Evolutionary conservation across 805 yeast genomes (phyloP), one percentile per base, ranked within the genome.

Genomic region (Nakazawaea holstii): DNA sequence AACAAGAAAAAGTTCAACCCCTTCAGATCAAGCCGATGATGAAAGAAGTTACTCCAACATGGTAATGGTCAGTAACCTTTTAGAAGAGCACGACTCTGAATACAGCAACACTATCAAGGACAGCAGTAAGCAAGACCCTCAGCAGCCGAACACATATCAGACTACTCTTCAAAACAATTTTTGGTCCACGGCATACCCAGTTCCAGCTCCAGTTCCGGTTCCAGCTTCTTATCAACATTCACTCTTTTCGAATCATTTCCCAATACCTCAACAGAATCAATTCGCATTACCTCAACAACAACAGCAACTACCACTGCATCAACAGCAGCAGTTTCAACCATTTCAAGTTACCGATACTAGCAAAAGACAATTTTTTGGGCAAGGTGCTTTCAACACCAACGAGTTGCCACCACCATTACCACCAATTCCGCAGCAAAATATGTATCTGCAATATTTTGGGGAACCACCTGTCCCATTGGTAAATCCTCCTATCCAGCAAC

Each of bases 251-350:
- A 30, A 30, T n/a, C 33, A 30, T 10, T 36, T 17, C 9, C 37
- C 14, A 14, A 4, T 17, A 35, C 37, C 17, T 13, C 37, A 35
- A 35, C 24, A 20, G 5, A 3, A 20, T 20, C 24, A 20, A 20
- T 20, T 20, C 24, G 5, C 39, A 36, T 36, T 36, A 37, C 42
- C 10, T 9, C 42, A 39, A 11, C 35, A 13, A 14, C 39, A 35
- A 42, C 46, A 39, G 9, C 47, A 33, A 11, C 24, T 11, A 31
- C 29, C 30, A 66, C 60, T n/a, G 68, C 66, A 7, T 55, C 41
- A 33, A 38, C 31, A 33, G 65, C 60, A 14, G 68, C 67, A 8
- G 55, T 38, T 27, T 27, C 31, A 26, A 27, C 41, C 41, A 13
- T 38, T 38, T 36, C 11, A 30, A 3, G 10, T 26, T 15, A 30